Conservation (phyloP, 2,329 filamentous ascomycete genomes). For the Aspergillus hortae region DNA sequence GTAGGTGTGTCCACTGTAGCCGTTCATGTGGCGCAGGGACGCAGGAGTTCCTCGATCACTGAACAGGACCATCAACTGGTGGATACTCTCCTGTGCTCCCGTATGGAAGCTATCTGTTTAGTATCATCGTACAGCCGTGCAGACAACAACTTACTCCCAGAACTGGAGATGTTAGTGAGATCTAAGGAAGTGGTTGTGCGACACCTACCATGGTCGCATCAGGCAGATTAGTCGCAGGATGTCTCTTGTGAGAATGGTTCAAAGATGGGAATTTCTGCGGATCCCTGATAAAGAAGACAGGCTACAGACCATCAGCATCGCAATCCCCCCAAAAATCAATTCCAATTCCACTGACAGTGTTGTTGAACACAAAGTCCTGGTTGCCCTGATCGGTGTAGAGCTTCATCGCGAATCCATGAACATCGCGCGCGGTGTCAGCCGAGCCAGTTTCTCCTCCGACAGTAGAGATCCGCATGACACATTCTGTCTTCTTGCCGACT, state of each 20-base stretch:
- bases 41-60: constrained; percentile 61
- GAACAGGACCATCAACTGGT: constrained; percentile 61
- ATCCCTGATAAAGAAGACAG: constrained; percentile 67
- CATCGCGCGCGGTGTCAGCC: constrained; percentile 73
- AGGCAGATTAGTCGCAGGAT: constrained; percentile 32
- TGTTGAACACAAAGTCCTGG: constrained; percentile 71
- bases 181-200: background rate
- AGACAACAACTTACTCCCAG: background rate
- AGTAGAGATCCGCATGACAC: constrained; percentile 67
- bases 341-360: constrained; percentile 46
- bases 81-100: constrained; percentile 59
- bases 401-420: constrained; percentile 71
- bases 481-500: constrained; percentile 51
- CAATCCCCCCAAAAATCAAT: background rate
- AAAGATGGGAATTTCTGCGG: constrained; percentile 68
- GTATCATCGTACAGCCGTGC: background rate
- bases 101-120: constrained; percentile 9
- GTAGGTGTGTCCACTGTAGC: constrained; percentile 62
- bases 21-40: constrained; percentile 60
- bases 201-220: constrained; percentile 24
- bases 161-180: background rate
- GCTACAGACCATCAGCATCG: constrained; percentile 26
- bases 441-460: constrained; percentile 68
- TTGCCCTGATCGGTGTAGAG: constrained; percentile 74
- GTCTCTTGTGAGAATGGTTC: constrained; percentile 67